These are phyloP conservation scores for Megacollybia platyphylla DNA, from an alignment of 1,284 basidiomycete species.

Conservation along the genomic window DNA sequence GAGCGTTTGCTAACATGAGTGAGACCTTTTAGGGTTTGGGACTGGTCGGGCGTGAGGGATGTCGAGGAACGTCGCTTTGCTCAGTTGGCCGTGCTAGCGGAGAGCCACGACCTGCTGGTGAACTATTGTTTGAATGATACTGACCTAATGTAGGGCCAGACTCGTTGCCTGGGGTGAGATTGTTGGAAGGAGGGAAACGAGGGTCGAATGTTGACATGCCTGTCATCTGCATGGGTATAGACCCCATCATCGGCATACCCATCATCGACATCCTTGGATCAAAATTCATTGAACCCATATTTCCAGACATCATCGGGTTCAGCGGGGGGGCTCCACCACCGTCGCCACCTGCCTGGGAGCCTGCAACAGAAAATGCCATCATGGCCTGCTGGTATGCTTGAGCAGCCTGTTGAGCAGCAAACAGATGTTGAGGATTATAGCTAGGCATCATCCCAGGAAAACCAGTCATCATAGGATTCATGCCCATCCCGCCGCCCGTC, in stretches of 20 bases:
- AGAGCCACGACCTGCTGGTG: constrained; percentile 26
- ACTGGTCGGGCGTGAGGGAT: constrained; percentile 21
- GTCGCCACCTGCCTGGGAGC: constrained; percentile 57
- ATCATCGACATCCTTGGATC: constrained; percentile 45
- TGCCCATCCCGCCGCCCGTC: not conserved
- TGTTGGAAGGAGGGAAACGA: constrained; percentile 28
- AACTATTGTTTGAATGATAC: constrained; percentile 23
- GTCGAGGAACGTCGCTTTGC: constrained; percentile 13
- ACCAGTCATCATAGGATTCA: constrained; percentile 29
- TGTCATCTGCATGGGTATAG: constrained; percentile 43
- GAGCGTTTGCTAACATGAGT: not conserved
- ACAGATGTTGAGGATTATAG: constrained; percentile 75
- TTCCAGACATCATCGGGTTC: constrained; percentile 47
- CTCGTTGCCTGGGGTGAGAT: constrained; percentile 11
- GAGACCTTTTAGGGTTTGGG: constrained; percentile 15
- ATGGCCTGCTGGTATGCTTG: constrained; percentile 88
- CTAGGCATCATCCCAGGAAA: constrained; percentile 52
- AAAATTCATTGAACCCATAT: constrained; percentile 20
- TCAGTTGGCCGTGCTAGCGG: constrained; percentile 22
- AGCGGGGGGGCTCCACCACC: constrained; percentile 17
- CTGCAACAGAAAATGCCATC: constrained; percentile 75
- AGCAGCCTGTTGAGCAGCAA: constrained; percentile 79
- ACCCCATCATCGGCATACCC: constrained; percentile 37
- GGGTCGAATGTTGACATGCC: constrained; percentile 45
- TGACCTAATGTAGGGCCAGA: constrained; percentile 22